Conservation (phyloP, 257 asterid genomes). For the Nicotiana attenuata region DNA sequence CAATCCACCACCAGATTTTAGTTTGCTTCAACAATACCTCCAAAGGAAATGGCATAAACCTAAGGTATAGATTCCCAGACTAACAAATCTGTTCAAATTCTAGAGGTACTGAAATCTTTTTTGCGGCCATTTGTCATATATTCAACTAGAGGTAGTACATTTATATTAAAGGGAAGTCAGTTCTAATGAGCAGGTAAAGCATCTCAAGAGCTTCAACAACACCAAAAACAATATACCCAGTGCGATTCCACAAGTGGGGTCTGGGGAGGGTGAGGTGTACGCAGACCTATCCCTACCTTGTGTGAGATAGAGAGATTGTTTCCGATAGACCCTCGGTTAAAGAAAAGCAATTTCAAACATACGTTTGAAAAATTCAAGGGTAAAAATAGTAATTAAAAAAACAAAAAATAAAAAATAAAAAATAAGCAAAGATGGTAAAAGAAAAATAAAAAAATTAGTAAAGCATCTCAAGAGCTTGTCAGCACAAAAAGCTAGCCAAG, state of each 20-base stretch:
- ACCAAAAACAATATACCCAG: no score
- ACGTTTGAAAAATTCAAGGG: no score
- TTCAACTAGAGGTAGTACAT: background rate
- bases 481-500: background rate
- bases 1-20: background rate
- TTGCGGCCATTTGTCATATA: background rate
- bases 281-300: no score
- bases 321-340: no score
- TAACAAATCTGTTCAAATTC: background rate
- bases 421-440: no score
- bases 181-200: background rate
- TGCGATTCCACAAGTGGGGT: no score
- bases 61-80: conserved; percentile 1
- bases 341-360: no score
- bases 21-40: background rate
- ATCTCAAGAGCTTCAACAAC: background rate
- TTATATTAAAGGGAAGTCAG: background rate
- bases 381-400: no score
- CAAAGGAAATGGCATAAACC: background rate
- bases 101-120: background rate
- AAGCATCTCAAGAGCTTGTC: background rate
- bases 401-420: no score
- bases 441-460: background rate
- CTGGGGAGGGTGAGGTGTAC: no score
- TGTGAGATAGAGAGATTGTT: no score